Conservation (phyloP, 805 yeast genomes). For the Ogataea salicorniae region DNA sequence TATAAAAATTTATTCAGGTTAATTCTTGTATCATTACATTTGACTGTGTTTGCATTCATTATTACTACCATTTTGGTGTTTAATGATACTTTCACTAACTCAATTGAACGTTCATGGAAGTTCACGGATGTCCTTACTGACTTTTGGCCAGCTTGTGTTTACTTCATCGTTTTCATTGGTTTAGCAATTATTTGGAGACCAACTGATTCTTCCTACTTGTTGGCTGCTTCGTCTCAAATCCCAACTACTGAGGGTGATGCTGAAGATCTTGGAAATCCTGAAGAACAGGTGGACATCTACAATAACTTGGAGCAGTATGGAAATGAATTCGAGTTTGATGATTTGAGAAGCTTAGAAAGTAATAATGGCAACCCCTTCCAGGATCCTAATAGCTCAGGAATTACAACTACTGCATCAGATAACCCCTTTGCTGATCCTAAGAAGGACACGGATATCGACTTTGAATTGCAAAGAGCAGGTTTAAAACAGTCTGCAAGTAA, state of each 20-base stretch:
- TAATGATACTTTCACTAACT: conserved; percentile 68
- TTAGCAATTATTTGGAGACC: conserved; percentile 96
- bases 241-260: conserved; percentile 42
- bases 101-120: conserved; percentile 88
- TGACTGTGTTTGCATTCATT: conserved; percentile 66
- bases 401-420: conserved; percentile 5
- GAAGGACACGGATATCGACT: conserved; percentile 24
- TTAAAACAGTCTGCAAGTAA: conserved; percentile 11
- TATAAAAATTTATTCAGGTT: conserved; percentile 74
- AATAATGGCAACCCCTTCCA: conserved; percentile 27
- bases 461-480: conserved; percentile 26
- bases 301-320: conserved; percentile 33
- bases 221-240: conserved; percentile 90
- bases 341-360: conserved; percentile 47
- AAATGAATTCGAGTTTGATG: conserved; percentile 58
- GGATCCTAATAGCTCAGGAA: conserved; percentile 9
- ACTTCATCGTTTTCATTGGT: conserved; percentile 75
- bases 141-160: conserved; percentile 92
- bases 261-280: conserved; percentile 41
- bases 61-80: conserved; percentile 65
- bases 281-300: conserved; percentile 21
- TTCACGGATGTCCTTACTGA: conserved; percentile 81
- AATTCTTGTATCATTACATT: conserved; percentile 64
- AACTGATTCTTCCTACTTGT: conserved; percentile 87
- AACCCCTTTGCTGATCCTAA: conserved; percentile 31